Evolutionary conservation across 2,329 filamentous ascomycete genomes (phyloP).

Genomic region (Microthyrium microscopicum): DNA sequence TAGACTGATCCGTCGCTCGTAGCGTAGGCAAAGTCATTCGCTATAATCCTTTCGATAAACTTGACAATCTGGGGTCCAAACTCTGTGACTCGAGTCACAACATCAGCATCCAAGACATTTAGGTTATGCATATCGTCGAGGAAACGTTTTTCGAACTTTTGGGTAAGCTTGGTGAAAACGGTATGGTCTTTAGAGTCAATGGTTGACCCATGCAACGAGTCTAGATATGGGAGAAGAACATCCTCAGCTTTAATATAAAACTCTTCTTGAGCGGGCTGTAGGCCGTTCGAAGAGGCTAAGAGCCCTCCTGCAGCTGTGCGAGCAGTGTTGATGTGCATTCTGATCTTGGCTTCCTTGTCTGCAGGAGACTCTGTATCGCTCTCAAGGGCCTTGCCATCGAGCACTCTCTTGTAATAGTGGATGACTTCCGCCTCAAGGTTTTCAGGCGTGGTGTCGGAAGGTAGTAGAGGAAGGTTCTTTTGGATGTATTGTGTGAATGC

Average conservation of each 20-base stretch:
- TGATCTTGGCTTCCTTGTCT: conserved; percentile 72
- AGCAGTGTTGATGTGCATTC: conserved; percentile 66
- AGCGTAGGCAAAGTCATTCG: conserved; percentile 72
- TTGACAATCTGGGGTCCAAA: conserved; percentile 74
- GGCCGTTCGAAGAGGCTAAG: conserved; percentile 28
- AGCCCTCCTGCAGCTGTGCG: conserved; percentile 36
- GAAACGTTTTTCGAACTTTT: conserved; percentile 76
- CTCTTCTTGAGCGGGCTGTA: conserved; percentile 20
- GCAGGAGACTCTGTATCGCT: conserved; percentile 38
- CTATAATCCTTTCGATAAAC: conserved; percentile 68
- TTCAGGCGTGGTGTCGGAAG: conserved; percentile 26
- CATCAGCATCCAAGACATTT: conserved; percentile 69
- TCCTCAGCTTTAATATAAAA: conserved; percentile 46
- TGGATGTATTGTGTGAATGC: conserved; percentile 43
- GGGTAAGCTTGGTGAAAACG: conserved; percentile 79
- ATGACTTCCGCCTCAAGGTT: conserved; percentile 29
- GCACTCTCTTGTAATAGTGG: conserved; percentile 35
- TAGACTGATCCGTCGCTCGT: conserved; percentile 72
- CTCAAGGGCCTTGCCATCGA: conserved; percentile 37
- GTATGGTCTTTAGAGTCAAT: conserved; percentile 44
- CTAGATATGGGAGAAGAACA: conserved; percentile 68
- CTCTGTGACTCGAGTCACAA: conserved; percentile 79
- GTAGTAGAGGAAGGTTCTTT: conserved; percentile 47
- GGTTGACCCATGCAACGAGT: conserved; percentile 39
- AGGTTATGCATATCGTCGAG: conserved; percentile 73